Conservation (phyloP, 2,329 filamentous ascomycete species). For the Lecanosticta acicola region DNA sequence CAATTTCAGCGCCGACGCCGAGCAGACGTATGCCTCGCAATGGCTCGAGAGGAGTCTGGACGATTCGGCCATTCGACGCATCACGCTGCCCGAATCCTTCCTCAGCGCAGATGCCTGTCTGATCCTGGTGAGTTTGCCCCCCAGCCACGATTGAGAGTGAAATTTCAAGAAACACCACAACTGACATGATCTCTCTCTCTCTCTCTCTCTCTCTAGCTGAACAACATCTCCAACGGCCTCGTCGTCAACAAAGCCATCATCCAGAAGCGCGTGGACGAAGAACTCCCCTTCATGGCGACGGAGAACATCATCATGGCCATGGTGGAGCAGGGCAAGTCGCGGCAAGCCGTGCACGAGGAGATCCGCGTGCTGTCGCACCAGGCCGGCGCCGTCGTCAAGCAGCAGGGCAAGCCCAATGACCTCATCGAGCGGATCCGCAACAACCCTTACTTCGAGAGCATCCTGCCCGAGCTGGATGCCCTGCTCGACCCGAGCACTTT, state of each 20-base stretch:
- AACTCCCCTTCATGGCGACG: constrained; percentile 65
- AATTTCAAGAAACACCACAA: too few species aligned
- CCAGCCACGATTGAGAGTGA: too few species aligned
- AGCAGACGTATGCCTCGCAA: constrained; percentile 64
- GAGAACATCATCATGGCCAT: constrained; percentile 72
- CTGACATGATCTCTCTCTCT: background rate
- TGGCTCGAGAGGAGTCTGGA: constrained; percentile 77
- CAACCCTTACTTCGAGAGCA: constrained; percentile 63
- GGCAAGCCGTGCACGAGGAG: constrained; percentile 81
- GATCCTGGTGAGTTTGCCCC: constrained; percentile 50
- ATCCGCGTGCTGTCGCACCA: constrained; percentile 75
- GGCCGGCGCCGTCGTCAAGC: constrained; percentile 65
- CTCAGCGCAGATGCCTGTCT: constrained; percentile 52
- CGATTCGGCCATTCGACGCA: constrained; percentile 64
- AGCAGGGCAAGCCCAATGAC: constrained; percentile 71
- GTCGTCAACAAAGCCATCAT: constrained; percentile 75
- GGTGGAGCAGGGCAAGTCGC: constrained; percentile 61
- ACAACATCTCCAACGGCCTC: constrained; percentile 67
- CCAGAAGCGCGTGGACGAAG: constrained; percentile 59
- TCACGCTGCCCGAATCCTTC: constrained; percentile 46
- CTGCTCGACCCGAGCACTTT: constrained; percentile 36
- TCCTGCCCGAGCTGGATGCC: constrained; percentile 32
- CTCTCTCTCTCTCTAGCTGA: constrained; percentile 28
- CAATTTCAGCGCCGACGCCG: constrained; percentile 51
- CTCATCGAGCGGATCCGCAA: constrained; percentile 70